Base-by-base conservation (phyloP, 2,329 filamentous ascomycete genomes). In the Neopestalotiopsis rosae region DNA sequence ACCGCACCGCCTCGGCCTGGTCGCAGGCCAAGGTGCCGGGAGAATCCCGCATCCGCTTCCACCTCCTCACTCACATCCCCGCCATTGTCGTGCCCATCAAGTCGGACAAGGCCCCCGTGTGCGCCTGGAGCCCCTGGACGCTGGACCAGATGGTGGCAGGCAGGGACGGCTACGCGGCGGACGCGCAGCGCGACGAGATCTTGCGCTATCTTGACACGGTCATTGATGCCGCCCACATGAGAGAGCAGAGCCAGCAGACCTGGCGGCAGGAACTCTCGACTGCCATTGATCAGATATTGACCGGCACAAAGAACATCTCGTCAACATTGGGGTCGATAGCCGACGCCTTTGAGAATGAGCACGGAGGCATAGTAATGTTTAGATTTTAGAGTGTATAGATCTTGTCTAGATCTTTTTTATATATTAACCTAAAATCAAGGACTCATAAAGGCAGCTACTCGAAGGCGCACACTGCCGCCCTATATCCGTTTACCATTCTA, bases 51-150 rank as follows among this genome's bases (percentile, higher is more conserved):
- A 59, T 73, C 2, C 70, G 67, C 10, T 73, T 73, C 17, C 71
- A 73, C 38, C 38, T 72, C 17, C 69, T 71, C 45, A 73, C 71
- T n/a, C 70, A 73, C 30, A 67, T 72, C 14, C 71, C 71, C n/a
- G 71, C 70, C 9, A 61, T 73, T 13, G 69, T 73, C 30, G 20
- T 73, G 17, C 71, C 71, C 28, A 68, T 73, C 5, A 70, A 63
- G 38, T 67, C 70, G 56, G 45, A 49, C 17, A 49, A 66, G 42
- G 70, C 71, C 24, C 71, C 71, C 0, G 66, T 73, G 17, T 58
- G 70, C n/a, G 71, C 70, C 4, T 73, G 71, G 71, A 73, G 70
- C 6, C 71, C 71, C 2, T 71, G 70, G 69, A 73, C 71, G 20
- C 62, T 73, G 10, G 71, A 68, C 28, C 69, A 71, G 40, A 73